phyloP scores from a whole-genome alignment of 2,329 filamentous ascomycete genomes.

The Aspergillus quadricinctus region DNA sequence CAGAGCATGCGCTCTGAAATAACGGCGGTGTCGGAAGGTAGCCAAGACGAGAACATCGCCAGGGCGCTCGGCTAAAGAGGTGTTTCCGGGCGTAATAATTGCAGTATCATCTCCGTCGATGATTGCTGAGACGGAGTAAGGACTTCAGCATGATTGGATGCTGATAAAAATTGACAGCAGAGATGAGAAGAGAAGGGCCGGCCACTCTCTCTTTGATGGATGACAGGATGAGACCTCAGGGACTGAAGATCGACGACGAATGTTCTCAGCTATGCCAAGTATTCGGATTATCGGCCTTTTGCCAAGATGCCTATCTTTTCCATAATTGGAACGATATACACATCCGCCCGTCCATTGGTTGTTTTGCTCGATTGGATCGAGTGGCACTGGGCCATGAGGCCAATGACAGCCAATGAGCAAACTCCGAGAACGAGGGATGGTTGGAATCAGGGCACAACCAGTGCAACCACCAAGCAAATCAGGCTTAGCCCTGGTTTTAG shows the following conservation, averaged over 20 bases:
- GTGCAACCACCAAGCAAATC: too few relatives aligned
- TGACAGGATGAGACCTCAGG: neutral
- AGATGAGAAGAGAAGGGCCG: neutral
- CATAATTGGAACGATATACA: neutral
- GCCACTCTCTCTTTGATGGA: neutral
- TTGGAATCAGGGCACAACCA: too few relatives aligned
- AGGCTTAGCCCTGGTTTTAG: too few relatives aligned
- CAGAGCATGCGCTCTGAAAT: constrained; percentile 12
- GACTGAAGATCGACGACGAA: neutral
- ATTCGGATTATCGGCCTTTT: neutral
- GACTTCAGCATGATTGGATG: constrained; percentile 2
- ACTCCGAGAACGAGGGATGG: neutral
- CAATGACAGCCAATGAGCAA: neutral
- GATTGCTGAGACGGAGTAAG: neutral
- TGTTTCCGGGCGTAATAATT: neutral
- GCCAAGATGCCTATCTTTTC: neutral
- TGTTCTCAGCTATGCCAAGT: neutral
- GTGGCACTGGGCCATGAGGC: neutral
- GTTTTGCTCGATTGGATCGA: neutral
- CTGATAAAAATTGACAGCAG: neutral
- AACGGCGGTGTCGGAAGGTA: constrained; percentile 1
- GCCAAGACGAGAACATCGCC: neutral
- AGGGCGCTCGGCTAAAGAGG: neutral
- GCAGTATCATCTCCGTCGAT: constrained; percentile 1
- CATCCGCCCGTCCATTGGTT: neutral